Evolutionary conservation across 495 filamentous ascomycete species (phyloP), one percentile per base, ranked within the genome.

Genomic region (Chaetomium tenue): DNA sequence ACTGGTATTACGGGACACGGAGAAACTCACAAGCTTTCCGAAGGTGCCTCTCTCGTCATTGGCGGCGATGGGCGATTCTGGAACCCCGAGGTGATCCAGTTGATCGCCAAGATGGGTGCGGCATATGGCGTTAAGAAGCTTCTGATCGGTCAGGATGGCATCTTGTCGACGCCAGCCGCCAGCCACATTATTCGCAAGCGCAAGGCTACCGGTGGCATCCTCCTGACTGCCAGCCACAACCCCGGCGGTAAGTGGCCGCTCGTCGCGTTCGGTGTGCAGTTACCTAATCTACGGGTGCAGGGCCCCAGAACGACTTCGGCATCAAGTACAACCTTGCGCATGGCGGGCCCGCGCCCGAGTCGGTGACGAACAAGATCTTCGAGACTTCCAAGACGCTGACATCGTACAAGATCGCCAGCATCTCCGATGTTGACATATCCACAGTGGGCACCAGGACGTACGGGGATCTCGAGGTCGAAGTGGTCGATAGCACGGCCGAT

Each of bases 321-420:
- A 98, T 98, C 87, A 98, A 98, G 81, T 98, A 98, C 84, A 98
- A 98, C 83, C 83, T 98, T 56, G 77, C 90, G 71, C 98, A 98
- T 74, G 94, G 94, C 64, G 94, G 92, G 33, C 94, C 94, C 25
- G 94, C 94, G 58, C 94, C 94, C 16, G 94, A 98, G 74, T 86
- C 87, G 26, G 90, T 98, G 63, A 98, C 94, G 64, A 95, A 98
- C 85, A 96, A 96, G 82, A 98, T 98, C 73, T 98, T 83, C 81
- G 90, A 92, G 58, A 84, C 88, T 46, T 91, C 94, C 66, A 97
- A 96, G 81, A 85, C 84, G 60, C 84, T 98, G 66, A 90, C 84
- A 20, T 90, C 89, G 62, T 98, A 98, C 86, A 97, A 97, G 75
- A 89, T 93, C 68, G 85, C 89, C 65, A 87, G 92, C 70, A 88